Conservation (phyloP, 2,329 filamentous ascomycete species). For the Aureobasidium leucospermi region DNA sequence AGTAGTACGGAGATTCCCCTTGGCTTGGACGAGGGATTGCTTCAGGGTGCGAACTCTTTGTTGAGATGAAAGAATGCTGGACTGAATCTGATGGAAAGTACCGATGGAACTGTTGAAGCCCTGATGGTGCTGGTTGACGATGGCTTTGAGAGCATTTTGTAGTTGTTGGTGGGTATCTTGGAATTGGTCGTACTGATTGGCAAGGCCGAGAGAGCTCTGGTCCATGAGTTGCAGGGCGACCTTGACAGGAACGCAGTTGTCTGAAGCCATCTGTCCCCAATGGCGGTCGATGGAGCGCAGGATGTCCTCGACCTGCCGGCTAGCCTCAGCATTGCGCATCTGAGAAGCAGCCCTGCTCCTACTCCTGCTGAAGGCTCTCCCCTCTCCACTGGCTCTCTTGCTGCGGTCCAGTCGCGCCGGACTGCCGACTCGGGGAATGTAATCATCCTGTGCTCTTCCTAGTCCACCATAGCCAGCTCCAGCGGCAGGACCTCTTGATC, state of each 20-base stretch:
- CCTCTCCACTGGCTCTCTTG: slow-evolving; percentile 32
- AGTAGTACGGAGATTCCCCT: slow-evolving; percentile 71
- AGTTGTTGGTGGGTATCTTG: slow-evolving; percentile 75
- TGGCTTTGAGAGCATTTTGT: slow-evolving; percentile 86
- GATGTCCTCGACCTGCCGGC: slow-evolving; percentile 41
- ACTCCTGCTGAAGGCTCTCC: slow-evolving; percentile 22
- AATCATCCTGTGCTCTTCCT: slow-evolving; percentile 15
- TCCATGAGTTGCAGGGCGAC: slow-evolving; percentile 93
- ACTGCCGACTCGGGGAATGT: slow-evolving; percentile 19
- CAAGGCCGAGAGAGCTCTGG: slow-evolving; percentile 83
- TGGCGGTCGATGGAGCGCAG: slow-evolving; percentile 78
- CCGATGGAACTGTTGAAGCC: slow-evolving; percentile 99
- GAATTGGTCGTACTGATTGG: slow-evolving; percentile 81
- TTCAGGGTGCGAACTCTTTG: slow-evolving; percentile 75
- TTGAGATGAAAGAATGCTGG: slow-evolving; percentile 83
- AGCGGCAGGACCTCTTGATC: slow-evolving; percentile 31
- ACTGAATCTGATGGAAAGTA: slow-evolving; percentile 97
- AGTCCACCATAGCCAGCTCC: slow-evolving; percentile 29
- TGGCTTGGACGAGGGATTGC: slow-evolving; percentile 72
- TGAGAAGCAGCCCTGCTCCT: slow-evolving; percentile 20
- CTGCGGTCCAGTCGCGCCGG: slow-evolving; percentile 36
- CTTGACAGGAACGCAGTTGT: slow-evolving; percentile 86
- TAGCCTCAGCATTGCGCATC: slow-evolving; percentile 12
- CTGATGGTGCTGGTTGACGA: slow-evolving; percentile 98
- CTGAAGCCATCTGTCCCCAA: slow-evolving; percentile 86